Conservation (phyloP, 192 early-diverging fungal genomes). For the Coemansia sp. region DNA sequence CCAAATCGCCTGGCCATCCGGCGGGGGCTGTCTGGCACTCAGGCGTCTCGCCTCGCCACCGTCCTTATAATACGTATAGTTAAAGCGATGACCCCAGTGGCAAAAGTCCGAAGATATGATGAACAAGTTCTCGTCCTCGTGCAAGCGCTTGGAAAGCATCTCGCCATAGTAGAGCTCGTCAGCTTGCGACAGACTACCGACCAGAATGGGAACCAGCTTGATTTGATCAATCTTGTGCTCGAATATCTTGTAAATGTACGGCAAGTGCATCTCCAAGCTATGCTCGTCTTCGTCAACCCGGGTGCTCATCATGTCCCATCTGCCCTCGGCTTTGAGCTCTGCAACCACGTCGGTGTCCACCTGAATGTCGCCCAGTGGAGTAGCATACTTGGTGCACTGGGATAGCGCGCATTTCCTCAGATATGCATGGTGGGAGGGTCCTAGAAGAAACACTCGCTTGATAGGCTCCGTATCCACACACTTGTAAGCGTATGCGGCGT, state of each 20-base stretch:
- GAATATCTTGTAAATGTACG: slow-evolving; percentile 83
- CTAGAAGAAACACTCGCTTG: slow-evolving; percentile 87
- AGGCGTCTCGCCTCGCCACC: slow-evolving; percentile 5
- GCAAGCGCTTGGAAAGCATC: slow-evolving; percentile 72
- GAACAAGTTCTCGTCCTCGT: slow-evolving; percentile 71
- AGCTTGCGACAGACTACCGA: slow-evolving; percentile 65
- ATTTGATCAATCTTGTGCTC: slow-evolving; percentile 57
- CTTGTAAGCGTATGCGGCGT: slow-evolving; percentile 86
- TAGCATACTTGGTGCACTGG: slow-evolving; percentile 68
- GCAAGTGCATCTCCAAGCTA: slow-evolving; percentile 96
- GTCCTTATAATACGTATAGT: slow-evolving; percentile 66
- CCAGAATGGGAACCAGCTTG: slow-evolving; percentile 85
- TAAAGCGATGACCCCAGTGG: slow-evolving; percentile 92
- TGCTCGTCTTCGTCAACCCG: slow-evolving; percentile 89
- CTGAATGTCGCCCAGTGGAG: slow-evolving; percentile 81
- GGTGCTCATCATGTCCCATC: slow-evolving; percentile 65
- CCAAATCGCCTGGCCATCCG: slow-evolving; percentile 60
- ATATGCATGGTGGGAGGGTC: slow-evolving; percentile 90
- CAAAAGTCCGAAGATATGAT: slow-evolving; percentile 97
- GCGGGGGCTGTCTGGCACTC: slow-evolving; percentile 6
- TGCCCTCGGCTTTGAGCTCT: slow-evolving; percentile 59
- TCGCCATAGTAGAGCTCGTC: slow-evolving; percentile 69
- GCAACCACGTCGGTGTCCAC: slow-evolving; percentile 62
- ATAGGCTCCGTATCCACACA: slow-evolving; percentile 56
- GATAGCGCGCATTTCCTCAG: slow-evolving; percentile 79